Percentiles rank a stretch among this genome's conserved stretches.
Conservation (phyloP, 257 asterid species). For the Schizonepeta tenuifolia region DNA sequence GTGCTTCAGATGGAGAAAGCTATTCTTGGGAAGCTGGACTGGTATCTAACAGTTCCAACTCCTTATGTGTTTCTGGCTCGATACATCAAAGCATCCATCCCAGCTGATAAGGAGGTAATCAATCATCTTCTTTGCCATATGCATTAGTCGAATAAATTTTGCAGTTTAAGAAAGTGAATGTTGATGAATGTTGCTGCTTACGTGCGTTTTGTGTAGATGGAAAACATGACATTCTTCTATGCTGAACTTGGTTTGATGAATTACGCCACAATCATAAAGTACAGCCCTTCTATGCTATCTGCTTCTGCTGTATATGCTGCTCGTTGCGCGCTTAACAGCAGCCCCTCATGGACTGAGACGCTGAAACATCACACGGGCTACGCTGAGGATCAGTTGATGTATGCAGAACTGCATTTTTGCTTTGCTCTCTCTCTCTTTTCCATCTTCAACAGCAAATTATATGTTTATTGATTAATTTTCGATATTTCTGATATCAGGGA, state of each 20-base stretch:
- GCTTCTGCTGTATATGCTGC: conserved; percentile 88
- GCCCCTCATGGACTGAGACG: conserved; percentile 71
- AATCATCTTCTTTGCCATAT: background rate
- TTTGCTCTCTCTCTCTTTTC: background rate
- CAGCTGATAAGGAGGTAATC: conserved; percentile 49
- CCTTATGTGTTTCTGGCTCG: conserved; percentile 61
- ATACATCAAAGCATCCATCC: conserved; percentile 53
- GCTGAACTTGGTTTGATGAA: conserved; percentile 78
- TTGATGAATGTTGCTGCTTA: background rate
- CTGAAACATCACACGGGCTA: conserved; percentile 76
- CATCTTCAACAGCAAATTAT: background rate
- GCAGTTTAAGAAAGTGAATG: background rate
- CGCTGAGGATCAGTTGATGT: conserved; percentile 62
- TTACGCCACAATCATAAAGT: conserved; percentile 47
- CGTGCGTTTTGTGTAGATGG: conserved; percentile 46
- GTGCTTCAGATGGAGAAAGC: conserved; percentile 63
- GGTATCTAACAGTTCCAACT: conserved; percentile 66
- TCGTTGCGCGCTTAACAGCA: conserved; percentile 62
- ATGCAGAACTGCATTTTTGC: conserved; percentile 15
- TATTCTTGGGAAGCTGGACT: conserved; percentile 59
- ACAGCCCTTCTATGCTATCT: conserved; percentile 66
- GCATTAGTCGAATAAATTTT: background rate
- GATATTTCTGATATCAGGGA: conserved; percentile 42
- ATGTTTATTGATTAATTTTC: background rate
- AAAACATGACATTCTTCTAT: conserved; percentile 67